Evolutionary conservation across 2,329 filamentous ascomycete genomes (phyloP), one percentile per base, ranked within the genome.

Genomic region (Xylaria digitata): DNA sequence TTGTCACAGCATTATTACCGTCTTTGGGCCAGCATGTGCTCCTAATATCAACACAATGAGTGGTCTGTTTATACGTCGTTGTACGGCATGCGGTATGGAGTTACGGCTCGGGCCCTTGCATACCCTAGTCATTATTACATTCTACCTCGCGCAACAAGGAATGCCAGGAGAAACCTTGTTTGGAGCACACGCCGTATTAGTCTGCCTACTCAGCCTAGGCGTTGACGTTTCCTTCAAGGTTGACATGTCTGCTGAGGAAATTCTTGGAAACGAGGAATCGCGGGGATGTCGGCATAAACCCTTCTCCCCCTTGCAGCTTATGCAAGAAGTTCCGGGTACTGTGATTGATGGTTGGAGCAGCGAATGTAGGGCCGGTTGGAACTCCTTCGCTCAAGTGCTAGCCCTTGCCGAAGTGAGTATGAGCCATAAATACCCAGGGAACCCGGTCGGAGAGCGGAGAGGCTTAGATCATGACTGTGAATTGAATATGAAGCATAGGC

Each of bases 81-180:
- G 72, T 58, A 40, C 53, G 19, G 42, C 66, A 23, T 82, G 79
- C 56, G 76, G 77, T 1, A 49, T 72, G 4, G 76, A 78, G 53
- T 49, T 80, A 13, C 69, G 76, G 46, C 67, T 78, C 6, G 60
- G 70, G 77, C 30, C 80, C 77, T 68, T 82, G 3, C 80, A 82
- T 65, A 72, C 73, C n/a, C 66, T 82, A 2, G 74, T 81, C 0
- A 30, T 81, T 11, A 75, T 73, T 7, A 73, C 78, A 19, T 77
- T 78, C 52, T 70, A 78, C 57, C 71, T 82, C 19, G 78, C 76
- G 1, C 60, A 68, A 23, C 50, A 61, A 11, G 78, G 79, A 1
- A 74, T 71, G 61, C 58, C 75, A 17, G 77, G 72, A 0, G 80
- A 82, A 60, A 80, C 77, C 43, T 70, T 82, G 0, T 81, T 81